phyloP scores from a whole-genome alignment of 345 rosid genomes.

The Hibiscus trionum region DNA sequence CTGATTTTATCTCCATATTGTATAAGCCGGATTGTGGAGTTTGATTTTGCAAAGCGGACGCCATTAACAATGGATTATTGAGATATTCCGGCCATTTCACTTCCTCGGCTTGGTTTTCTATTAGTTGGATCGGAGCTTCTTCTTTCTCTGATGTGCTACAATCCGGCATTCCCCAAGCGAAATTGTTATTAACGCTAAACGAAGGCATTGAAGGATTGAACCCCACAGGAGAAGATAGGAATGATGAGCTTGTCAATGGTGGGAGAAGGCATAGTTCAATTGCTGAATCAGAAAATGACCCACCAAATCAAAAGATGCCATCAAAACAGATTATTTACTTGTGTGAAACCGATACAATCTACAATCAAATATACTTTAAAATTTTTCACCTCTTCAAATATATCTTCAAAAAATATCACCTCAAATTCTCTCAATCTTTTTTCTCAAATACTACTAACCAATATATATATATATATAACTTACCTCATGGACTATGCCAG shows the following conservation, averaged over 20 bases:
- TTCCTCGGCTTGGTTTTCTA: constrained; percentile 30
- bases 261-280: constrained; percentile 14
- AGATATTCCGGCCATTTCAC: constrained; percentile 41
- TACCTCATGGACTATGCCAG: no score
- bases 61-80: constrained; percentile 38
- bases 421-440: no score
- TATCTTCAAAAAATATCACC: no score
- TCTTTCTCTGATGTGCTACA: constrained; percentile 37
- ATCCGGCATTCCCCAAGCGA: constrained; percentile 50
- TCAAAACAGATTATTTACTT: no score
- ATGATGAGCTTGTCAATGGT: constrained; percentile 18
- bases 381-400: no score
- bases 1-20: constrained; percentile 60
- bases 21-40: constrained; percentile 37
- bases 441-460: no score
- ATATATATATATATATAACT: no score
- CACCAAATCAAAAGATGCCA: no score
- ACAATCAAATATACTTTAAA: no score
- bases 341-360: no score
- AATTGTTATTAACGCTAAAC: constrained; percentile 19
- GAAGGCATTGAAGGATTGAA: constrained; percentile 32
- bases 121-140: constrained; percentile 24
- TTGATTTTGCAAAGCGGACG: constrained; percentile 16
- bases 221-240: constrained; percentile 17
- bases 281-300: no score